Conservation (phyloP, 805 yeast species). For the Metschnikowia sp. region DNA sequence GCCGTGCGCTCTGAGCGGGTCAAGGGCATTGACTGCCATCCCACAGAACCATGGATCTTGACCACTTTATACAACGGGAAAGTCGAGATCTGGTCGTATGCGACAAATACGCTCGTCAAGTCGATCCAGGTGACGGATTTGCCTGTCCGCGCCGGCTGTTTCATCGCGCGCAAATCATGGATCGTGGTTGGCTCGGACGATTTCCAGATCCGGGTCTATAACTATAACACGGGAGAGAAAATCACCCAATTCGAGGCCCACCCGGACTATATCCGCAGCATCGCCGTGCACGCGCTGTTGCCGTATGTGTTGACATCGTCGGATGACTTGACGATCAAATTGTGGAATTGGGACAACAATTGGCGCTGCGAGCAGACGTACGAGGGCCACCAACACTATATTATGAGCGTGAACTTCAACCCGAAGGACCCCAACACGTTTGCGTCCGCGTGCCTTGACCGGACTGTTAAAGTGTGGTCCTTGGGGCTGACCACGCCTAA, state of each 20-base stretch:
- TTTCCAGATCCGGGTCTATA: slow-evolving; percentile 88
- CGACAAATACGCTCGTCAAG: slow-evolving; percentile 77
- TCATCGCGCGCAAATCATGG: slow-evolving; percentile 96
- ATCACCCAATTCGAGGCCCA: slow-evolving; percentile 96
- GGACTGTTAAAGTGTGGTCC: slow-evolving; percentile 96
- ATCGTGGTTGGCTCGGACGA: slow-evolving; percentile 95
- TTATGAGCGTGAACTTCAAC: slow-evolving; percentile 91
- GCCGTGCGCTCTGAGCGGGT: slow-evolving; percentile 94
- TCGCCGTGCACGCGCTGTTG: slow-evolving; percentile 92
- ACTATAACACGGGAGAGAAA: slow-evolving; percentile 93
- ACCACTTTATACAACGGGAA: slow-evolving; percentile 88
- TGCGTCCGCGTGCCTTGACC: slow-evolving; percentile 95
- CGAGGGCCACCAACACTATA: slow-evolving; percentile 94
- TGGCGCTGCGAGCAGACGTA: slow-evolving; percentile 90
- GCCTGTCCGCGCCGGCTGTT: slow-evolving; percentile 94
- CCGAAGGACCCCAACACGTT: slow-evolving; percentile 97
- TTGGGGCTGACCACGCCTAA: slow-evolving; percentile 84
- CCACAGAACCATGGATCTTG: slow-evolving; percentile 94
- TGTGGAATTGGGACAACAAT: slow-evolving; percentile 96
- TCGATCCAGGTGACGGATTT: slow-evolving; percentile 92
- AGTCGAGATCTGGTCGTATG: slow-evolving; percentile 92
- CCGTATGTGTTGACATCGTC: slow-evolving; percentile 86
- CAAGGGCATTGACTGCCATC: slow-evolving; percentile 97
- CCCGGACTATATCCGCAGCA: slow-evolving; percentile 90
- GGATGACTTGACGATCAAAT: slow-evolving; percentile 86